Evolutionary conservation across 306 rosid genomes (phyloP).

Genomic region (Medicago ruthenica): DNA sequence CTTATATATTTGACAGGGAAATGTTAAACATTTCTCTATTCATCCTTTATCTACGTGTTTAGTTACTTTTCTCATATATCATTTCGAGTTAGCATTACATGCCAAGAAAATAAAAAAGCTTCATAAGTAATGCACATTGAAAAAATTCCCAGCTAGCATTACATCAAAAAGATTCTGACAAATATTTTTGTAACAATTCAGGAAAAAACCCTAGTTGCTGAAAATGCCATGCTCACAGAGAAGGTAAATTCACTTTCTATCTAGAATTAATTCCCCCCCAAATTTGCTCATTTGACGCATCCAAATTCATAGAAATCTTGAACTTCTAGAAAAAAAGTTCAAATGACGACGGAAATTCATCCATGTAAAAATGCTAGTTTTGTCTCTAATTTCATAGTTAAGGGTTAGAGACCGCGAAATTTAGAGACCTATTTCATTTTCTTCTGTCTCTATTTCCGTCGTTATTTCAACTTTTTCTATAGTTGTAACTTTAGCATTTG

Average conservation of each 20-base stretch:
- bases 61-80: too few relatives aligned
- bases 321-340: neutral
- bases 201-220: slow-evolving; percentile 66
- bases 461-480: too few relatives aligned
- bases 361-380: neutral
- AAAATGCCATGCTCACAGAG: slow-evolving; percentile 61
- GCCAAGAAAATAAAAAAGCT: too few relatives aligned
- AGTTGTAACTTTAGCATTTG: too few relatives aligned
- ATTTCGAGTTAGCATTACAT: too few relatives aligned
- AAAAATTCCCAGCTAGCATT: neutral
- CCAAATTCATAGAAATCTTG: too few relatives aligned
- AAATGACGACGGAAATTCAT: neutral
- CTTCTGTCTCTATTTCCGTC: neutral
- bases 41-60: too few relatives aligned
- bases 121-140: too few relatives aligned
- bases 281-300: too few relatives aligned
- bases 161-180: slow-evolving; percentile 1
- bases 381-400: neutral
- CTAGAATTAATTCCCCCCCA: too few relatives aligned
- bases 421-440: neutral
- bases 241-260: slow-evolving; percentile 54
- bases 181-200: slow-evolving; percentile 44
- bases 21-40: neutral
- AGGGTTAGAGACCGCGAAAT: neutral
- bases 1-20: neutral